Evolutionary conservation across 2,329 filamentous ascomycete genomes (phyloP), one percentile per base, ranked within the genome.

Genomic region (Exophiala xenobiotica): DNA sequence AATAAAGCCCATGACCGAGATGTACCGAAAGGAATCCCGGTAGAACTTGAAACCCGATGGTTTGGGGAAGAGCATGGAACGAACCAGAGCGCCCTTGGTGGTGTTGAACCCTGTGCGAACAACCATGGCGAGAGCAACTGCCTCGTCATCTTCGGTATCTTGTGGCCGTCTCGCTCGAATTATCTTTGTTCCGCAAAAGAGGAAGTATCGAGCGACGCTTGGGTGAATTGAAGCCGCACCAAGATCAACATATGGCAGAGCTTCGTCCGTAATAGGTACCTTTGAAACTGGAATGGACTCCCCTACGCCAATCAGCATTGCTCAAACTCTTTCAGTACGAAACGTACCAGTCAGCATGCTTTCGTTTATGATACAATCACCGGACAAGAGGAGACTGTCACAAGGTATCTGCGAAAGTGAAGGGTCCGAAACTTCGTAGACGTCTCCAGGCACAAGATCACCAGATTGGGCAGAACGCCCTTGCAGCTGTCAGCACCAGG

Each of bases 1-100:
- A 62, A 99, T 85, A 35, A 84, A 74, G 4, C 81, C 92, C 93
- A 99, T 99, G 54, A 99, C 93, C 3, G 88, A 90, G 54, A 99
- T 97, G 68, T 99, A 99, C 18, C 91, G 84, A 72, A 99, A 99
- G 0, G 92, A 96, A 68, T 99, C 93, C 35, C 90, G 83, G 68
- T 99, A 99, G 67, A 99, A 99, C 64, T 95, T 97, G 80, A 99
- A 99, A 0, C 92, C 92, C 0, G 92, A 96, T 1, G 93, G 93
- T 65, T 99, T 99, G 0, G 93, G 95, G 66, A 99, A 99, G 29
- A 99, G 80, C 92, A 99, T 99, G 0, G 93, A 97, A 19, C 93
- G 87, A 53, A 99, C 90, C 14, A 99, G 75, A 7, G 93, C 89
- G 19, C 93, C 93, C 68, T 99, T 99, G 1, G 93, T 99, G 0